Base-by-base conservation (phyloP, 2,329 filamentous ascomycete species). In the Apiospora phragmitis region DNA sequence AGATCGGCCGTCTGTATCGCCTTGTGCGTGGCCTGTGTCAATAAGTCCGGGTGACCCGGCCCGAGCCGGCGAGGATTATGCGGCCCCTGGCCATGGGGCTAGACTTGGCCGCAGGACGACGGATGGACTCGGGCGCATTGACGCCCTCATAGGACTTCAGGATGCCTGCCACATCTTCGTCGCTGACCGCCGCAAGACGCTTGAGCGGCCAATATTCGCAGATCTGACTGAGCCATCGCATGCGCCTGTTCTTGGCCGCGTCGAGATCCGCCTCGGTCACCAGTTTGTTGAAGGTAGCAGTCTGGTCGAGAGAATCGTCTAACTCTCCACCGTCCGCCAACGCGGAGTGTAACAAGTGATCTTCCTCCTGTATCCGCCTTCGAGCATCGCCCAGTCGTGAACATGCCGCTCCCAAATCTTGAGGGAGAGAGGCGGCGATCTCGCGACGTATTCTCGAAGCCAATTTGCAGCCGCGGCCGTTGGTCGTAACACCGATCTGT, bases 141-240 rank as follows among this genome's bases (percentile, higher is more conserved):
- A 72, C 68, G 12, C 74, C 77, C 6, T 86, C 83, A 77, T 97
- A 97, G 2, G 93, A 90, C 73, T 88, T 84, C n/a, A 99, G 86
- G 0, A 98, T 89, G 16, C 83, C 81, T 21, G 93, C 90, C 8
- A 98, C 90, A 75, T 98, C 95, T 11, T 88, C 87, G 76, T 97
- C 94, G 4, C 89, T 92, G 73, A 98, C 92, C 51, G 88, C 86
- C 9, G 94, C 94, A 1, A 99, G 88, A 24, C 93, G 90, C 73
- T 91, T 91, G 35, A 99, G 86, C 1, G 96, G 95, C 96, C 96
- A 99, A 83, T 99, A 99, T 84, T 99, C 96, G 86, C 96, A 99
- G 68, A 99, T 94, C 80, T 99, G 96, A 26, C 93, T 90, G 1
- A 99, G 86, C 96, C 96, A 99, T 71, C 96, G 89, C 86, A 97